Conservation (phyloP, 345 rosid genomes). For the Syzygium aqueum region DNA sequence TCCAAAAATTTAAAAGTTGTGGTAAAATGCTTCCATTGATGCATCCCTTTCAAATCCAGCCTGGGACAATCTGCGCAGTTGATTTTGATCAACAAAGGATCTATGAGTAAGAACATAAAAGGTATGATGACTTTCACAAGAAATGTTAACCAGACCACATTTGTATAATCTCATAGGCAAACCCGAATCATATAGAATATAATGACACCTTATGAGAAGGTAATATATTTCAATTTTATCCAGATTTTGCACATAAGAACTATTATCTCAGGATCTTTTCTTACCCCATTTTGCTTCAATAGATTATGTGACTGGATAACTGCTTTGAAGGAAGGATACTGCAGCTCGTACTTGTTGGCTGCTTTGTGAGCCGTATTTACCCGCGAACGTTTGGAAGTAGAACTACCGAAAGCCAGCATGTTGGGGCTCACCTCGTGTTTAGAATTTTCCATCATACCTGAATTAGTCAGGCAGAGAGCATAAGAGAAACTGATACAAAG, state of each 20-base stretch:
- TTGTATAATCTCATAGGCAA: not conserved
- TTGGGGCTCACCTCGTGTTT: not conserved
- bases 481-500: too few species aligned
- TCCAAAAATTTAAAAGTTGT: not conserved
- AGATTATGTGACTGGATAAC: not conserved
- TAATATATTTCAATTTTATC: not conserved
- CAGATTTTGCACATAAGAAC: not conserved
- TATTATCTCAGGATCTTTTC: not conserved
- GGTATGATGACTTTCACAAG: not conserved
- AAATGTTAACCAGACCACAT: not conserved
- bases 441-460: not conserved
- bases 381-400: too few species aligned
- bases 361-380: not conserved
- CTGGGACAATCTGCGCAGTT: not conserved
- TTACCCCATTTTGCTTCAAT: not conserved
- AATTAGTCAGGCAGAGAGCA: not conserved
- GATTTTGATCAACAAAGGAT: not conserved
- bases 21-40: not conserved
- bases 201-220: not conserved
- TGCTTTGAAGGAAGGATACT: not conserved
- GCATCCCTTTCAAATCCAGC: not conserved
- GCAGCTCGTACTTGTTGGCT: not conserved
- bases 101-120: not conserved
- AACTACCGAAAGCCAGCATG: not conserved
- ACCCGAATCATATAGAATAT: not conserved